Conservation (phyloP, 495 filamentous ascomycete genomes). For the Xylaria venustula region DNA sequence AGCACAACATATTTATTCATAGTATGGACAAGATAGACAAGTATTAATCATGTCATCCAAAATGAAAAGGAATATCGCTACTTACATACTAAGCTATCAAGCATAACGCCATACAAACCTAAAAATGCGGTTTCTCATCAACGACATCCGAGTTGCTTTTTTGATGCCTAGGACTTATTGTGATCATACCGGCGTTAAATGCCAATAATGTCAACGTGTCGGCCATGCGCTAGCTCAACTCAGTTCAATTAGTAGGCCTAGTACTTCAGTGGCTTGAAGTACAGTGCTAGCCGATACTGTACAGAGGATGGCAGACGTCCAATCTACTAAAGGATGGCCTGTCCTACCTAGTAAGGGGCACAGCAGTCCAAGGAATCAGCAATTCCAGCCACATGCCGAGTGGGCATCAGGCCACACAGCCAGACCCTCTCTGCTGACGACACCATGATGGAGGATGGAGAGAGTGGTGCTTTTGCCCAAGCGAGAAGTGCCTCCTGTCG, state of each 20-base stretch:
- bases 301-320: too few species aligned
- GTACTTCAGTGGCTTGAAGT: neutral
- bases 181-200: neutral
- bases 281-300: neutral
- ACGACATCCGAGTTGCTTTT: neutral
- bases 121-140: too few species aligned
- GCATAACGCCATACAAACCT: too few species aligned
- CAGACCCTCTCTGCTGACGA: neutral
- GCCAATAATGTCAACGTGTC: neutral
- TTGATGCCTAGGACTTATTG: constrained; percentile 5
- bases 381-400: neutral
- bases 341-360: neutral
- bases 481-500: neutral
- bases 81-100: too few species aligned
- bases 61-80: neutral
- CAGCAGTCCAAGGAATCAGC: neutral
- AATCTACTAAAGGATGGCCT: constrained; percentile 1
- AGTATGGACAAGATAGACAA: too few species aligned
- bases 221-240: too few species aligned
- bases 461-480: neutral
- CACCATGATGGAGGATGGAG: neutral
- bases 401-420: neutral
- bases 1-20: too few species aligned
- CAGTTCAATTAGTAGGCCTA: neutral
- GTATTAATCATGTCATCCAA: neutral